These are phyloP conservation scores for Cercospora sesami DNA, from an alignment of 2,329 filamentous ascomycete species.

Conservation along the genomic window DNA sequence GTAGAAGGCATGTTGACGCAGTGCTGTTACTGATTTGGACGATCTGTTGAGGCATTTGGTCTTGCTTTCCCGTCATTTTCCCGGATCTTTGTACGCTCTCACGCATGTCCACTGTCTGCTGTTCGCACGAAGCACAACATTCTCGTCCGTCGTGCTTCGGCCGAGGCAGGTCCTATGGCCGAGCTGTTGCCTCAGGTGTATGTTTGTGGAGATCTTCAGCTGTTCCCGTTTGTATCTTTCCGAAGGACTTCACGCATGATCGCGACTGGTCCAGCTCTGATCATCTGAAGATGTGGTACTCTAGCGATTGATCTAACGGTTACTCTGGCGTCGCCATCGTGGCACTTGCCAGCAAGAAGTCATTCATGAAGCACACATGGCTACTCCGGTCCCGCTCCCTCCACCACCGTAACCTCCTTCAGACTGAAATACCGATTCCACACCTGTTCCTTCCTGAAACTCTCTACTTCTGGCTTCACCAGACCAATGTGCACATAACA, in stretches of 20 bases:
- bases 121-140: not conserved
- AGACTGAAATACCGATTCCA: constrained; percentile 23
- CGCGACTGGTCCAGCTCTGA: not conserved
- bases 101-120: not conserved
- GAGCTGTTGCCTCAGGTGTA: not conserved
- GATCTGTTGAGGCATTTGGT: not conserved
- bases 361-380: not conserved
- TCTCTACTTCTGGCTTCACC: constrained; percentile 20
- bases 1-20: not conserved
- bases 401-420: constrained; percentile 13
- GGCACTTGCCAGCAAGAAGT: not conserved
- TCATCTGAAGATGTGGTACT: not conserved
- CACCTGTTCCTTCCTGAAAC: constrained; percentile 16
- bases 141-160: not conserved
- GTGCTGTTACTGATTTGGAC: not conserved
- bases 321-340: not conserved
- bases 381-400: not conserved
- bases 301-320: not conserved
- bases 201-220: not conserved
- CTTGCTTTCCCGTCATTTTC: not conserved
- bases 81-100: not conserved
- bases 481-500: constrained; percentile 28
- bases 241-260: not conserved
- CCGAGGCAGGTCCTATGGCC: not conserved
- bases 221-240: not conserved